Conservation (phyloP, 2,329 filamentous ascomycete genomes). For the Calonectria pseudoreteaudii region DNA sequence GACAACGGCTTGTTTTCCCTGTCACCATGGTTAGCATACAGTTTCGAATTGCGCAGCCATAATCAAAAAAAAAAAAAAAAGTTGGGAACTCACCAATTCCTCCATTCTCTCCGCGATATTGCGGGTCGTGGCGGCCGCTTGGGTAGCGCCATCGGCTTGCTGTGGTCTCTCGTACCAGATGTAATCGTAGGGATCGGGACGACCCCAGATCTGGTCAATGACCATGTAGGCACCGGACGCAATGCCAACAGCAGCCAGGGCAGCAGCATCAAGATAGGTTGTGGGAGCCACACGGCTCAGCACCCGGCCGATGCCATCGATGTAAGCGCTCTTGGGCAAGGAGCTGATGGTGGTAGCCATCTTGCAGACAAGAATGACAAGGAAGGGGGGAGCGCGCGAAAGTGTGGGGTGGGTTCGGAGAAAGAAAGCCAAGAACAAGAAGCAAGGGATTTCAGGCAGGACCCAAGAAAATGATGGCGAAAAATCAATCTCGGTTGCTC, state of each 20-base stretch:
- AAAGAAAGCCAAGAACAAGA: neutral
- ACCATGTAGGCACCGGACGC: conserved; percentile 21
- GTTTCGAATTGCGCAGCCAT: neutral
- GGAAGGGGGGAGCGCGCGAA: neutral
- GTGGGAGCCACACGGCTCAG: conserved; percentile 19
- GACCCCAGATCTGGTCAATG: conserved; percentile 20
- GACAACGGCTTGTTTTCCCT: conserved; percentile 25
- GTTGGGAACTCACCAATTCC: conserved; percentile 6
- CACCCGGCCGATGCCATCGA: conserved; percentile 19
- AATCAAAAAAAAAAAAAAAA: neutral
- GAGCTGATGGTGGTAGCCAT: conserved; percentile 11
- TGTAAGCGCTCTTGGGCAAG: neutral
- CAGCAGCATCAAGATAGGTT: conserved; percentile 14
- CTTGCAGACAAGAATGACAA: neutral
- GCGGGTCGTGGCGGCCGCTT: conserved; percentile 9
- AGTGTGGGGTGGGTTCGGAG: neutral
- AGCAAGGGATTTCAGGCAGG: neutral
- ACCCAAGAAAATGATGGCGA: neutral
- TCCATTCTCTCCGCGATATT: conserved; percentile 25
- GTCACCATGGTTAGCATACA: neutral
- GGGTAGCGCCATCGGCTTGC: conserved; percentile 13
- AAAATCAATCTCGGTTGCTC: neutral
- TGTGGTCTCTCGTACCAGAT: conserved; percentile 24
- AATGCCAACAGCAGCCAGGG: conserved; percentile 10
- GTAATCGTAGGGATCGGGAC: conserved; percentile 23